phyloP scores from a whole-genome alignment of 139 green algal genomes.

The Micractinium conductrix region DNA sequence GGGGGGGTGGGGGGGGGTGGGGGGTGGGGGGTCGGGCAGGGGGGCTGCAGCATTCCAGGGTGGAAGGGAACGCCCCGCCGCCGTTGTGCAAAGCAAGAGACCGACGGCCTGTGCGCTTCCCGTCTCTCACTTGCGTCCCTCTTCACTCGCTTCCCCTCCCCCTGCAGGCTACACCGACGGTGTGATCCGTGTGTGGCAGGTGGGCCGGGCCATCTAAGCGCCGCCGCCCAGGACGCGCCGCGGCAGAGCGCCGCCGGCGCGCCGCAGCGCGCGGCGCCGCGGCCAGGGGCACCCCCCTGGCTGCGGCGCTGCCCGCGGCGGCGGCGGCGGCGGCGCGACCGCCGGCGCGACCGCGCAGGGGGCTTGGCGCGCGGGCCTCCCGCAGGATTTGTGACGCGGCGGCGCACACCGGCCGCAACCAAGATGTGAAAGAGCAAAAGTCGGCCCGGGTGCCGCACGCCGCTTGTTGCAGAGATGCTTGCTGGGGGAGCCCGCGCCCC shows the following conservation, averaged over 20 bases:
- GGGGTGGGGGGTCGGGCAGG: too few relatives aligned
- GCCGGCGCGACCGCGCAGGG: background rate
- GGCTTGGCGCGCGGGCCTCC: background rate
- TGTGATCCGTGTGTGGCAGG: conserved; percentile 80
- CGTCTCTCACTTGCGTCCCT: too few relatives aligned
- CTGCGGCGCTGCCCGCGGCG: background rate
- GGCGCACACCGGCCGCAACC: conserved; percentile 6
- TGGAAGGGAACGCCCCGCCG: too few relatives aligned
- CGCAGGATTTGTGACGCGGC: conserved; percentile 32
- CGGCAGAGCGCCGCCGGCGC: too few relatives aligned
- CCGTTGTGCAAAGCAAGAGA: too few relatives aligned
- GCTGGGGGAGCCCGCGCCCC: background rate
- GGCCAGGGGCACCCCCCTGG: background rate
- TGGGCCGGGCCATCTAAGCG: conserved; percentile 61
- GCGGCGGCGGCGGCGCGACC: conserved; percentile 3
- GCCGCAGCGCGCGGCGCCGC: background rate
- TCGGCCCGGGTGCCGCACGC: conserved; percentile 2
- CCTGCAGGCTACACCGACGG: conserved; percentile 82
- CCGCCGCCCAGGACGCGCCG: too few relatives aligned
- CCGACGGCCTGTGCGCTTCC: too few relatives aligned
- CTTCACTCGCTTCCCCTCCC: background rate
- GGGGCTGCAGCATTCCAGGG: too few relatives aligned
- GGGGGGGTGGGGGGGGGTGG: too few relatives aligned
- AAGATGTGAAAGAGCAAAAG: conserved; percentile 32
- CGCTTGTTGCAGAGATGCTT: conserved; percentile 30